phyloP scores from a whole-genome alignment of 805 yeast genomes.

The Wickerhamiella qilinensis region DNA sequence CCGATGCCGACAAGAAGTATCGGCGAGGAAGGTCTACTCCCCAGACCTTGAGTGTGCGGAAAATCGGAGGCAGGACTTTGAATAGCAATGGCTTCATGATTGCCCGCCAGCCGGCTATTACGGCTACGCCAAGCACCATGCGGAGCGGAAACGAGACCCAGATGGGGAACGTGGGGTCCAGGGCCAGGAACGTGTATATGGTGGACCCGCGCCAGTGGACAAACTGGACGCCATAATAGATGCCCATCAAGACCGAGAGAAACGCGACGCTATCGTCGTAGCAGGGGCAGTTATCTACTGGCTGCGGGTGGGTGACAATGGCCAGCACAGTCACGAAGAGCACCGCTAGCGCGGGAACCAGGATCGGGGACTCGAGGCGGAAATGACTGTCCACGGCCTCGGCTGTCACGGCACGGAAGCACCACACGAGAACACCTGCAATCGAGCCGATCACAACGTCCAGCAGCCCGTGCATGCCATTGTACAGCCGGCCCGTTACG shows the following conservation, averaged over 20 bases:
- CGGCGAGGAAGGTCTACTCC: constrained; percentile 27
- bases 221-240: constrained; percentile 48
- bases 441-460: constrained; percentile 55
- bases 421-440: constrained; percentile 41
- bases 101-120: constrained; percentile 60
- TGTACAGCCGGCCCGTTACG: constrained; percentile 69
- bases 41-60: constrained; percentile 24
- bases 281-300: constrained; percentile 91
- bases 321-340: constrained; percentile 1
- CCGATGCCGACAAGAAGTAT: constrained; percentile 23
- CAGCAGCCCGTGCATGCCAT: constrained; percentile 93
- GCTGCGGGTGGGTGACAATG: constrained; percentile 60
- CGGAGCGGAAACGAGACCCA: constrained; percentile 26
- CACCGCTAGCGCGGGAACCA: constrained; percentile 4
- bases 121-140: constrained; percentile 40
- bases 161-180: neutral
- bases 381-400: constrained; percentile 28
- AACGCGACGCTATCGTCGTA: constrained; percentile 91
- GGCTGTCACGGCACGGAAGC: constrained; percentile 30
- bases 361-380: neutral
- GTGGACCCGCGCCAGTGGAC: neutral
- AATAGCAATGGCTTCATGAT: constrained; percentile 52
- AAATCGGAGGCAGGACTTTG: constrained; percentile 42
- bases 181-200: neutral
- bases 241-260: constrained; percentile 70